Evolutionary conservation across 148 eudicot species (phyloP), one percentile per base, ranked within the genome.

Genomic region (Cornus suecica): DNA sequence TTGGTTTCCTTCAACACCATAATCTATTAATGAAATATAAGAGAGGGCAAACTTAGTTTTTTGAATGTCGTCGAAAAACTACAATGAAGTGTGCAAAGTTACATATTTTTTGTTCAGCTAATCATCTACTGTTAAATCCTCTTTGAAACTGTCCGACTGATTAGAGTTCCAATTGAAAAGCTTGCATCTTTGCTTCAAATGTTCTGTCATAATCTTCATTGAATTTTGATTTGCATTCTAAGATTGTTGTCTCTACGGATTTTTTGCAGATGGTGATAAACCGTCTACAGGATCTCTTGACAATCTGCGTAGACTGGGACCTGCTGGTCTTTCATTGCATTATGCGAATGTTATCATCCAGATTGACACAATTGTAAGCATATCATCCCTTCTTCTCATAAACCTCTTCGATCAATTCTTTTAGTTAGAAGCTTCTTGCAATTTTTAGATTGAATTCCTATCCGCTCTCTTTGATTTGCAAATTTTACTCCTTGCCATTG

Each of bases 321-420:
- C 84, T 65, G 82, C 86, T 78, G 94, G 94, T 52, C 94, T 90
- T 76, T 76, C 87, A 52, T 74, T 90, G 74, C 94, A 90, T 78
- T 90, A 90, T 78, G 94, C 94, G 32, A 90, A 90, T 75, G 85
- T 90, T 58, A 81, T 90, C 51, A 80, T 80, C 48, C 88, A 84
- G 69, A 90, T 90, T 41, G 91, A 88, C 71, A 77, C 84, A 66
- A 74, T 89, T 77, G 93, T 89, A 69, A 87, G 93, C 83, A n/a
- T 71, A 68, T 41, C 61, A 1, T 78, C 73, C 65, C 61, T 29
- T 65, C 18, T 42, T 58, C 25, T 6, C 54, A 1, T 16, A 14
- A 11, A 48, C 20, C 20, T 48, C 54, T 48, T 37, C 9, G 42
- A 3, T 8, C 42, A 37, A 37, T 37, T 37, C 42, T 37, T 37